Evolutionary conservation across 352 stramenopile genomes (phyloP), one percentile per base, ranked within the genome.

Genomic region (Globisporangium uncinulatum): DNA sequence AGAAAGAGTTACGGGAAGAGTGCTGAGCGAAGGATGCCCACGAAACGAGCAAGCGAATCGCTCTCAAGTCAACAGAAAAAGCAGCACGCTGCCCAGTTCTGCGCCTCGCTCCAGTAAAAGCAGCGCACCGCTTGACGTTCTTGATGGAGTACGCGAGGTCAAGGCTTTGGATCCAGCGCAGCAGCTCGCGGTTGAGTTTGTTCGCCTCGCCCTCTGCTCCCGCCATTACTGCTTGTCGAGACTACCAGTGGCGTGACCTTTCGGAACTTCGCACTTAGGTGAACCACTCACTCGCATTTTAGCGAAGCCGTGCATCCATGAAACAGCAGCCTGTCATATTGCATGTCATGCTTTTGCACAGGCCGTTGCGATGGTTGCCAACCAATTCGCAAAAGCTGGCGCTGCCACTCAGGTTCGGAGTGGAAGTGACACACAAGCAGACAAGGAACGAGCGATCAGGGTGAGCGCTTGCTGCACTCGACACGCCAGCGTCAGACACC

Each of bases 111-210:
- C 34, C 2, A 13, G 34, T 6, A 13, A 13, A 39, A 39, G 34
- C 0, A 0, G 63, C 76, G 36, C 64, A 90, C 74, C 87, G 69
- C 71, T 96, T 97, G 59, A 96, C 86, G 67, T 97, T 97, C 69
- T 97, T 97, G 62, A 97, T 91, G 11, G 85, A 95, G 62, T 97
- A 97, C 24, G 90, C 87, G 54, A 97, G 64, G 57, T 97, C 90
- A n/a, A 96, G 67, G 62, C 85, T 96, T 77, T 97, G 90, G 57
- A 97, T 89, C 90, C 90, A 97, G 42, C 88, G 80, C 65, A 97
- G 72, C 49, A 97, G 79, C 73, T 97, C 90, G 10, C 90, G 66
- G 57, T 94, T 90, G 47, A 92, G 69, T 73, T 94, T 86, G 67
- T 93, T 93, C 42, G 62, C 54, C 46, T 62, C 58, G 19, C 34